Percentiles rank a stretch among this genome's conserved stretches.
Conservation (phyloP, 2,329 filamentous ascomycete species). For the Claviceps arundinis region DNA sequence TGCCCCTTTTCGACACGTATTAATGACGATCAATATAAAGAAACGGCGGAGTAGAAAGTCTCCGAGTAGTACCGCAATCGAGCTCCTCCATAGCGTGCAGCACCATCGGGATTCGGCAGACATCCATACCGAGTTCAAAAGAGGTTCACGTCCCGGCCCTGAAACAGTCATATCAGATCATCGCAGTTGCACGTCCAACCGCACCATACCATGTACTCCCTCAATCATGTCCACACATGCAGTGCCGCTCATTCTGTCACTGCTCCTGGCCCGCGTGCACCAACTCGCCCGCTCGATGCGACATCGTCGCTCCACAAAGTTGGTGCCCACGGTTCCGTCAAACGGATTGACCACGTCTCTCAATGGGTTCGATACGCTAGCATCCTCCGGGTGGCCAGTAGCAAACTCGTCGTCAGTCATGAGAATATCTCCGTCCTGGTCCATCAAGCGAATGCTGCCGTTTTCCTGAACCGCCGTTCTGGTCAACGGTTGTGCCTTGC, state of each 20-base stretch:
- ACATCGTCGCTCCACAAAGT: slow-evolving; percentile 4
- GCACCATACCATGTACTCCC: slow-evolving; percentile 21
- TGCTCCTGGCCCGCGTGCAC: slow-evolving; percentile 2
- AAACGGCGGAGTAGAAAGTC: too few relatives aligned
- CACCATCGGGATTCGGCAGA: too few relatives aligned
- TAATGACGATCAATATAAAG: too few relatives aligned
- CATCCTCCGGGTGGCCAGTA: neutral
- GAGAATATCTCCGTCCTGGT: slow-evolving; percentile 17
- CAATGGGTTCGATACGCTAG: neutral
- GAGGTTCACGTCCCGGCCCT: neutral
- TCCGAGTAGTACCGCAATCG: too few relatives aligned
- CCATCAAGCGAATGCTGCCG: slow-evolving; percentile 19
- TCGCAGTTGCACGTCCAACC: slow-evolving; percentile 25
- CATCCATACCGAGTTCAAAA: too few relatives aligned
- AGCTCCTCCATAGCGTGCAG: too few relatives aligned
- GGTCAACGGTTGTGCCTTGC: slow-evolving; percentile 9
- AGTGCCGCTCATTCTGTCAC: slow-evolving; percentile 11
- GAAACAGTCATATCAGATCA: neutral
- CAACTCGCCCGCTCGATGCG: slow-evolving; percentile 5
- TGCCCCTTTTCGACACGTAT: too few relatives aligned
- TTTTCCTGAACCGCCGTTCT: slow-evolving; percentile 15
- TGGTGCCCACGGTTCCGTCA: slow-evolving; percentile 6
- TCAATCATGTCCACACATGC: slow-evolving; percentile 20
- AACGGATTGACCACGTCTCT: slow-evolving; percentile 4
- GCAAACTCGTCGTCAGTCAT: slow-evolving; percentile 12